Base-by-base conservation (phyloP, 129 eudicot genomes). In the Heracleum sosnowskyi region DNA sequence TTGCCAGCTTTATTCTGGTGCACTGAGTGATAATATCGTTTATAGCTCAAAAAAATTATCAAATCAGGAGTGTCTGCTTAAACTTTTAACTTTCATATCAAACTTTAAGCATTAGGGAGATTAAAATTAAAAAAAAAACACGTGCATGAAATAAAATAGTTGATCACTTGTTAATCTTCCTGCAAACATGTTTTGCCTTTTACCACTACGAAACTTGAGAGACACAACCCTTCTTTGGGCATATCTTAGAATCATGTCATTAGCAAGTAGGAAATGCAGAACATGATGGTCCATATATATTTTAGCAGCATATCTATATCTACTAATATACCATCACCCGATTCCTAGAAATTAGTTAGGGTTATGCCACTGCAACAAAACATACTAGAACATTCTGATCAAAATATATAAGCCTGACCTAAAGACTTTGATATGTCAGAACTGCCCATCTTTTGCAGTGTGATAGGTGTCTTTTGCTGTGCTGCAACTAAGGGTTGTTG, bases 401-500 rank as follows among this genome's bases (percentile, higher is more conserved):
- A 45, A 22, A 42, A 15, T 47, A 47, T 49, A 75, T 34, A 10
- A 46, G n/a, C 78, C 35, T 31, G 28, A 49, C 51, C 44, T 28
- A 53, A 53, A 12, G 36, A 33, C 78, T 33, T 47, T 18, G 47
- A 73, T 33, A 69, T 35, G 20, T 73, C 5, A 22, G 72, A 66
- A 66, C 10, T 63, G 69, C 70, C 37, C 35, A 13, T 29, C 8
- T 31, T 31, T 40, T 73, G 34, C 6, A 63, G 79, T 26, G 18
- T 66, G 71, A 44, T 36, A 29, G 31, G 63, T 26, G 70, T 42
- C 45, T 6, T 26, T 45, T 17, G 18, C 35, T 73, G 31, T 73
- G 63, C 78, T 60, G 60, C 47, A 76, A 16, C 20, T 36, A 66
- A 81, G 77, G 70, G 44, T 84, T 75, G 80, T 76, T 78, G 77